Evolutionary conservation across 805 yeast species (phyloP).

Genomic region (Wickerhamiella shivajii): DNA sequence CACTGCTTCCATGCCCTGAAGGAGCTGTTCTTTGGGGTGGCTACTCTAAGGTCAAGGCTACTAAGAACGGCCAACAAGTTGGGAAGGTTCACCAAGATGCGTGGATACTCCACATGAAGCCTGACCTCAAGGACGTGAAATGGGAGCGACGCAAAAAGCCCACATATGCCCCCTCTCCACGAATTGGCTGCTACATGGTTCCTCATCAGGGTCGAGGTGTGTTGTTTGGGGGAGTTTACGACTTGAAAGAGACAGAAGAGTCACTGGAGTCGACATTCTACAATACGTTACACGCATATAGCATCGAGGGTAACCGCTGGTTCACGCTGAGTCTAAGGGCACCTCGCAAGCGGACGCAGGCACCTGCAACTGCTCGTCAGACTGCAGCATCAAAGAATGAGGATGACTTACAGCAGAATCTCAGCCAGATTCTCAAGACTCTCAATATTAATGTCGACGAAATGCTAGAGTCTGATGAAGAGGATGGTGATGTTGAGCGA

Average conservation of each 20-base stretch:
- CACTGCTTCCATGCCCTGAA: constrained; percentile 58
- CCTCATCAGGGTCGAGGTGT: constrained; percentile 85
- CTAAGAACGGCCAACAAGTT: constrained; percentile 69
- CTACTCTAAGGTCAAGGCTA: constrained; percentile 78
- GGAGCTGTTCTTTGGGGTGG: constrained; percentile 90
- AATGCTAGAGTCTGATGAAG: constrained; percentile 29
- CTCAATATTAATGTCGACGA: constrained; percentile 21
- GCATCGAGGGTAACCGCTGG: constrained; percentile 82
- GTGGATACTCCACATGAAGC: constrained; percentile 78
- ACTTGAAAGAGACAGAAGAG: constrained; percentile 91
- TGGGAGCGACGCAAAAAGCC: constrained; percentile 87
- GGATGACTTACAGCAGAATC: constrained; percentile 66
- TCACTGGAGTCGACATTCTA: constrained; percentile 70
- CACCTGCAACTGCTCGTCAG: constrained; percentile 27
- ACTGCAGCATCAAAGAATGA: constrained; percentile 25
- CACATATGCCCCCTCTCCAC: constrained; percentile 79
- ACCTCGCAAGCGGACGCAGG: constrained; percentile 32
- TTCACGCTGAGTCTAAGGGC: constrained; percentile 52
- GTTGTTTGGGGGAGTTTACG: constrained; percentile 90
- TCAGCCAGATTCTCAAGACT: constrained; percentile 33
- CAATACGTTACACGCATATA: constrained; percentile 69
- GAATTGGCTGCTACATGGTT: constrained; percentile 90
- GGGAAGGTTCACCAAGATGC: constrained; percentile 80
- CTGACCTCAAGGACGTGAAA: constrained; percentile 58
- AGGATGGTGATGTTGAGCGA: constrained; percentile 22